Percentiles rank a stretch among this genome's conserved stretches.
Conservation (phyloP, 2,329 filamentous ascomycete genomes). For the Pseudopithomyces chartarum region DNA sequence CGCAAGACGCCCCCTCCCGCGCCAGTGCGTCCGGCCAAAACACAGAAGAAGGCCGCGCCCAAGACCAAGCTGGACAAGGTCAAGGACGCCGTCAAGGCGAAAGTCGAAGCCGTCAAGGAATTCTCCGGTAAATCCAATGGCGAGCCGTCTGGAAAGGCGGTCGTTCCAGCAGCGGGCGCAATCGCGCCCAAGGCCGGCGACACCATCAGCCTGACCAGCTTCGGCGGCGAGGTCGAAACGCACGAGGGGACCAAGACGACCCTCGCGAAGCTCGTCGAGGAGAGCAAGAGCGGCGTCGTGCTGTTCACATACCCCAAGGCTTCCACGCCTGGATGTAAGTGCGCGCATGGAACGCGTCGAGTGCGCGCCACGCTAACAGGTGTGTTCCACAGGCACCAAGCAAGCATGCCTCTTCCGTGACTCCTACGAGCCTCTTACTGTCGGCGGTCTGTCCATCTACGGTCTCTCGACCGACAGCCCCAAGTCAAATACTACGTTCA, state of each 20-base stretch:
- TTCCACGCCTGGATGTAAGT: conserved; percentile 90
- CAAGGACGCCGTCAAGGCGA: conserved; percentile 36
- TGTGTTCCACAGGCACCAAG: conserved; percentile 70
- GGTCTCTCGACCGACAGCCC: conserved; percentile 86
- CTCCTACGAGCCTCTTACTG: conserved; percentile 74
- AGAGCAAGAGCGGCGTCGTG: conserved; percentile 84
- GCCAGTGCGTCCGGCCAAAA: conserved; percentile 53
- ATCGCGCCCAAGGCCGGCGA: conserved; percentile 52
- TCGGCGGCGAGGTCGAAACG: conserved; percentile 76
- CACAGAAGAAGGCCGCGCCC: conserved; percentile 52
- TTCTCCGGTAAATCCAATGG: conserved; percentile 32
- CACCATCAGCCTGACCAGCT: conserved; percentile 58
- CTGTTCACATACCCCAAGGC: conserved; percentile 96
- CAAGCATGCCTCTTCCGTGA: conserved; percentile 96
- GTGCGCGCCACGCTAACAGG: conserved; percentile 16
- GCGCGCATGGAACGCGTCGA: background rate
- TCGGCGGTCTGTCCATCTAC: conserved; percentile 82
- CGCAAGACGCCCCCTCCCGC: conserved; percentile 62
- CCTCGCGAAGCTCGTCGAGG: conserved; percentile 78
- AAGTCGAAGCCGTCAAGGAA: conserved; percentile 35
- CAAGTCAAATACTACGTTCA: conserved; percentile 92
- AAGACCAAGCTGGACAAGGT: conserved; percentile 43
- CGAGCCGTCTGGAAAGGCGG: conserved; percentile 26
- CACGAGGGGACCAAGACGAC: conserved; percentile 82
- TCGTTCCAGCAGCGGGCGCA: conserved; percentile 17